Evolutionary conservation across 306 rosid genomes (phyloP), one percentile per base, ranked within the genome.

Genomic region (Canavalia ensiformis): DNA sequence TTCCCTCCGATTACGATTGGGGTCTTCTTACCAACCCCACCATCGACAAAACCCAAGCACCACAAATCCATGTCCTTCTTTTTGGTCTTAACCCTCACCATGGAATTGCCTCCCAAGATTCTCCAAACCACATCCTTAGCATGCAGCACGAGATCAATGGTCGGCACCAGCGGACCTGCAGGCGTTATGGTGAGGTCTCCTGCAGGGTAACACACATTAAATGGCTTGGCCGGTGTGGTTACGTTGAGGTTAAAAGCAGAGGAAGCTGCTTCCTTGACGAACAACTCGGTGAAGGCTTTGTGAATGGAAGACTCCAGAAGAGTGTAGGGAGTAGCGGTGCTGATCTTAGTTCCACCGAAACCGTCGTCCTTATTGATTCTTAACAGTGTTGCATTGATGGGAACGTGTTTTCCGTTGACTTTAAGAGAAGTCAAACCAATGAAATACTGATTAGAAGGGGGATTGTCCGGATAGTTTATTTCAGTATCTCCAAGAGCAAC

Each of bases 21-120:
- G 0, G 68, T 57, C 29, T 74, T 56, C 55, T 12, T 37, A 51
- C 52, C 6, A 2, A 51, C 49, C 18, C 49, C 79, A 11, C 70
- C 59, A 2, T 75, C 80, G 0, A 75, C 47, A 45, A 75, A 75
- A 7, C 80, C 80, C 45, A 75, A 60, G 13, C 80, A 75, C 70
- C 80, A 75, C 59, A 59, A n/a, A 31, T 75, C 47, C 58, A 31
- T 13, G 0, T 30, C 42, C n/a, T 33, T 45, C 70, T 31, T 46
- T 35, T 55, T 73, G 2, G 25, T 42, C 30, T 1, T 42, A 44
- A 59, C 46, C 57, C 34, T 74, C 42, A 74, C 79, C 79, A 74
- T 74, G 1, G 79, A 74, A 44, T 74, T 74, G 1, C 34, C 57
- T 1, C 69, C 79, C 13, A 30, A 0, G 2, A 57, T 58, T 18